Evolutionary conservation across 1,139 yeast genomes (phyloP), one percentile per base, ranked within the genome.

Genomic region (Protomyces lactucae-debilis): DNA sequence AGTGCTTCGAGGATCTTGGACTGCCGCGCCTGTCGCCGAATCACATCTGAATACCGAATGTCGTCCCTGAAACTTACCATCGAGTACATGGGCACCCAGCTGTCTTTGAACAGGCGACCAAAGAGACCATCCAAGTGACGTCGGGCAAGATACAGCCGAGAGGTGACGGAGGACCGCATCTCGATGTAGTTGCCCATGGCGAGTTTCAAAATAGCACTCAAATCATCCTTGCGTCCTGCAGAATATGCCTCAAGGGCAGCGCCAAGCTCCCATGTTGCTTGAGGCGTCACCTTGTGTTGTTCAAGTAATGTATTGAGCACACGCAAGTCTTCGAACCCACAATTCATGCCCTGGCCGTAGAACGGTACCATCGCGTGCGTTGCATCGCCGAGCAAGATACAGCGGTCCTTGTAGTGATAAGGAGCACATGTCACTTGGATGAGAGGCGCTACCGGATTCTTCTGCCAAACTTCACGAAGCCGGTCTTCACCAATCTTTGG

Each of bases 301-400:
- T 59, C 3, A 3, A 59, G 35, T 8, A 59, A 9, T 35, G 21
- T 25, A 32, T 59, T 59, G 28, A 92, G 77, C 1, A 86, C 83
- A 61, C 85, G 79, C 12, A 91, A 91, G 71, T 92, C 97, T 74
- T 92, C 97, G 73, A 92, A 87, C 1, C 98, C 98, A 73, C 97
- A 89, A 74, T 92, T 92, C 95, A 92, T 87, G 2, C 98, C 98
- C 74, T 92, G 98, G 6, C 97, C 97, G 72, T 91, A 92, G 73
- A 92, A 92, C 14, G 98, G 98, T 3, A 92, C 97, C 97, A 91
- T 91, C 16, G 95, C 85, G 75, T 92, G 98, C 0, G 97, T 96
- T 0, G 97, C 96, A 74, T 92, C 97, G 3, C 97, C 97, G 43
- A 92, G 77, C 4, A 92, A 77, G 14, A 92, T 78, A 16, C 86